phyloP scores from a whole-genome alignment of 2,329 filamentous ascomycete species.

The Hortaea werneckii region DNA sequence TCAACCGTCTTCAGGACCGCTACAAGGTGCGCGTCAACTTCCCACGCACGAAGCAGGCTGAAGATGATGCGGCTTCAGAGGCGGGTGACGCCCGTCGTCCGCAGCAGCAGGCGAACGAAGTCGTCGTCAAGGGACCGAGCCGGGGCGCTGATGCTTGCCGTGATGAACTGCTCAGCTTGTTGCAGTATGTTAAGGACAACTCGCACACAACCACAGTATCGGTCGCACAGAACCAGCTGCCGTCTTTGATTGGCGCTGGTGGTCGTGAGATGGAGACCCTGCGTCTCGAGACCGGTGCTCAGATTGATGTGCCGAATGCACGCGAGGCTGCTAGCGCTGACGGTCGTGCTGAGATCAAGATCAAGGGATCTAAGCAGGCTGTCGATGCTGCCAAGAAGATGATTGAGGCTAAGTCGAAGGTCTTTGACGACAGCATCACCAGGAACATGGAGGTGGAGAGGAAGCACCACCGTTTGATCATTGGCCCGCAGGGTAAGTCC shows the following conservation, averaged over 20 bases:
- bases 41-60: conserved; percentile 51
- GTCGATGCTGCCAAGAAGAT: conserved; percentile 88
- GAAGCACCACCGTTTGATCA: conserved; percentile 83
- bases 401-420: conserved; percentile 71
- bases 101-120: conserved; percentile 74
- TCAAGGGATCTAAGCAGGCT: conserved; percentile 86
- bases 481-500: conserved; percentile 71
- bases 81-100: conserved; percentile 58
- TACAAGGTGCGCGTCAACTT: conserved; percentile 96
- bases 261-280: conserved; percentile 87
- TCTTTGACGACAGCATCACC: conserved; percentile 83
- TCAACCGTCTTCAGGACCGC: conserved; percentile 82
- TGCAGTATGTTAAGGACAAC: conserved; percentile 85
- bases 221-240: conserved; percentile 83
- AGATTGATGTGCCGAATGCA: conserved; percentile 81
- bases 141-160: conserved; percentile 86
- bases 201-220: conserved; percentile 69
- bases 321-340: conserved; percentile 57
- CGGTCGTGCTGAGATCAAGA: conserved; percentile 69
- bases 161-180: conserved; percentile 78
- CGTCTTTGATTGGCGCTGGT: conserved; percentile 84
- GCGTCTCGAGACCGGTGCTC: conserved; percentile 71
- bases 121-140: conserved; percentile 81
- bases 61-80: conserved; percentile 58
- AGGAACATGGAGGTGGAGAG: conserved; percentile 83